Evolutionary conservation across 1,139 yeast genomes (phyloP).

Genomic region (Yamadazyma dushanensis): DNA sequence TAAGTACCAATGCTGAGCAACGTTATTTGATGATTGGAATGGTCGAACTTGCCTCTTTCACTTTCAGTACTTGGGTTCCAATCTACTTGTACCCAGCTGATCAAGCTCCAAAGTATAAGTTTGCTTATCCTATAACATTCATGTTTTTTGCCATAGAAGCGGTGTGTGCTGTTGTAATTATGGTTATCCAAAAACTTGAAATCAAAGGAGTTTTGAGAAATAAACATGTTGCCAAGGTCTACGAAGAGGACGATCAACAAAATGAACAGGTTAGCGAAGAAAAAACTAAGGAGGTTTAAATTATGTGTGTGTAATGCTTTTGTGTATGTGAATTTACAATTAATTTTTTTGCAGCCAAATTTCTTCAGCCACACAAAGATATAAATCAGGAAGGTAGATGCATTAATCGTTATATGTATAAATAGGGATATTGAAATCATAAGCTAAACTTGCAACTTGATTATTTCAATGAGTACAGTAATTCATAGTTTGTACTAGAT

Average conservation of each 20-base stretch:
- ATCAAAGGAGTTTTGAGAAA: slow-evolving; percentile 11
- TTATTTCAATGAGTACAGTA: too few relatives aligned
- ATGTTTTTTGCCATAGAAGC: slow-evolving; percentile 20
- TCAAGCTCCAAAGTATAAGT: slow-evolving; percentile 21
- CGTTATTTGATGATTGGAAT: slow-evolving; percentile 20
- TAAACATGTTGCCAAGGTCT: slow-evolving; percentile 6
- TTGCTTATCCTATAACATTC: slow-evolving; percentile 21
- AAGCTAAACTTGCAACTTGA: too few relatives aligned
- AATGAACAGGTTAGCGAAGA: neutral
- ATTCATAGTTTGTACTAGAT: too few relatives aligned
- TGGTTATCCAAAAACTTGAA: slow-evolving; percentile 9
- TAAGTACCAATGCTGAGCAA: slow-evolving; percentile 19
- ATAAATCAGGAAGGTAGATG: too few relatives aligned
- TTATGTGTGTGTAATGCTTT: neutral
- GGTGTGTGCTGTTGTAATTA: slow-evolving; percentile 14
- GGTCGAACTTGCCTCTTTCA: slow-evolving; percentile 20
- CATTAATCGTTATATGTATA: too few relatives aligned
- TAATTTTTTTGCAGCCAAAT: too few relatives aligned
- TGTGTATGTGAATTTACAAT: too few relatives aligned
- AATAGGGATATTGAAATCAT: too few relatives aligned
- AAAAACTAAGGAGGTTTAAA: neutral
- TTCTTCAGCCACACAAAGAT: too few relatives aligned
- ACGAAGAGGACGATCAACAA: neutral
- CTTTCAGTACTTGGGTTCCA: slow-evolving; percentile 23
- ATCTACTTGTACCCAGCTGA: slow-evolving; percentile 14